Conservation (phyloP, 2,329 filamentous ascomycete species). For the Talaromyces sp. region DNA sequence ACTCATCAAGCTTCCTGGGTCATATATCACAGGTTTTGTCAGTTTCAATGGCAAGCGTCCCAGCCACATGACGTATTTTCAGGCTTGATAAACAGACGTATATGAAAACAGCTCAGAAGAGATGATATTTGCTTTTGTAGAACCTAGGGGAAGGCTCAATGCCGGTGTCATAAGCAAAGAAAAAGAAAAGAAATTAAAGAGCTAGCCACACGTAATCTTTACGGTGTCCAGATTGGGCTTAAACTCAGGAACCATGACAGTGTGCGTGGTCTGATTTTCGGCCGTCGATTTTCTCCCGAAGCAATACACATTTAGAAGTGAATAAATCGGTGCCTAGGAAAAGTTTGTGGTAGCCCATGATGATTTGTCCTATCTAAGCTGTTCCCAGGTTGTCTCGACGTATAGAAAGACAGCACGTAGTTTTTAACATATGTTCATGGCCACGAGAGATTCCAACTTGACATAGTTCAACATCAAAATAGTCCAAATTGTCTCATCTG, state of each 20-base stretch:
- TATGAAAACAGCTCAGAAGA: not conserved
- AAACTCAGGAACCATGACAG: not conserved
- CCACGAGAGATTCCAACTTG: not conserved
- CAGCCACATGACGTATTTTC: not conserved
- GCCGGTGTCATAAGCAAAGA: not conserved
- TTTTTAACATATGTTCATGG: not conserved
- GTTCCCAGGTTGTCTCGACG: no score
- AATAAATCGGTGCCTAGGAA: not conserved
- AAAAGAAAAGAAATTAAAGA: not conserved
- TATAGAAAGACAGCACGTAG: no score
- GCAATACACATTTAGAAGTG: not conserved
- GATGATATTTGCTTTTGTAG: not conserved
- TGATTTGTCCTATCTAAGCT: no score
- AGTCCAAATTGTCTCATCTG: not conserved
- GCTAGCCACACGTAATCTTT: not conserved
- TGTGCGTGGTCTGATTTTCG: not conserved
- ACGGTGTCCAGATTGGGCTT: not conserved
- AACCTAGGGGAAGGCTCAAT: not conserved
- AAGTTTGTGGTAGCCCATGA: no score
- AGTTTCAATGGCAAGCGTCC: not conserved
- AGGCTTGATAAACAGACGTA: not conserved
- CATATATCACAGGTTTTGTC: not conserved
- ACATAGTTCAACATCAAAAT: not conserved
- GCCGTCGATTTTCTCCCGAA: not conserved
- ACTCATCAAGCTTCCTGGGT: not conserved